Base-by-base conservation (phyloP, 768 basidiomycete genomes). In the Russula ochroleuca region DNA sequence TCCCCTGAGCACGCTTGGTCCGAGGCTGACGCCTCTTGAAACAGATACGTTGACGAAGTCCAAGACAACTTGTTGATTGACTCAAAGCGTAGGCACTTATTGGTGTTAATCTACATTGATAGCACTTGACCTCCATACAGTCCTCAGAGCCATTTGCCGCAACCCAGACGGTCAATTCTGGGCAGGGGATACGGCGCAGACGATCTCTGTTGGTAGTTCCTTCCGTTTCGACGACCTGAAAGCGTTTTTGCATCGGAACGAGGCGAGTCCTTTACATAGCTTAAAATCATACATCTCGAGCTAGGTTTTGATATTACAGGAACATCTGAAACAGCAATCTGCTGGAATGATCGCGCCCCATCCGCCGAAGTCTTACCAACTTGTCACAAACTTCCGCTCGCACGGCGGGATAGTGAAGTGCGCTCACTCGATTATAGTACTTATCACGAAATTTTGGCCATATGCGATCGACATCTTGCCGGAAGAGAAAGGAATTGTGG, bases 151-250 rank as follows among this genome's bases (percentile, higher is more conserved):
- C 2, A 71, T 90, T 25, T 88, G 86, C 65, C 69, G 73, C 15
- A 87, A 88, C 69, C 80, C 82, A 1, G 75, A 86, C 53, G 87
- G 88, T 0, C 72, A 87, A n/a, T 88, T 90, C 69, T 90, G 87
- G 86, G 88, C 88, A 2, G 88, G 88, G 0, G 88, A 90, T 68
- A 89, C 88, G 0, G 87, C 88, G 0, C 88, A 90, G 64, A 86
- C 88, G 0, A 90, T 90, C 40, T 84, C 85, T 1, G 80, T 81
- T 2, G 88, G 87, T 17, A 86, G 84, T 62, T 80, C 85, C 0
- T 90, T 90, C 69, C 74, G 83, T 21, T 90, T 90, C 69, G 75
- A 86, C 59, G 88, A 88, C 48, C 68, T 90, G 58, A 88, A 85
- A 69, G 81, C 87, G 0, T 86, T 85, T 68, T 68, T 86, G 48